phyloP scores from a whole-genome alignment of 768 basidiomycete species.

The Pulveroboletus frians region DNA sequence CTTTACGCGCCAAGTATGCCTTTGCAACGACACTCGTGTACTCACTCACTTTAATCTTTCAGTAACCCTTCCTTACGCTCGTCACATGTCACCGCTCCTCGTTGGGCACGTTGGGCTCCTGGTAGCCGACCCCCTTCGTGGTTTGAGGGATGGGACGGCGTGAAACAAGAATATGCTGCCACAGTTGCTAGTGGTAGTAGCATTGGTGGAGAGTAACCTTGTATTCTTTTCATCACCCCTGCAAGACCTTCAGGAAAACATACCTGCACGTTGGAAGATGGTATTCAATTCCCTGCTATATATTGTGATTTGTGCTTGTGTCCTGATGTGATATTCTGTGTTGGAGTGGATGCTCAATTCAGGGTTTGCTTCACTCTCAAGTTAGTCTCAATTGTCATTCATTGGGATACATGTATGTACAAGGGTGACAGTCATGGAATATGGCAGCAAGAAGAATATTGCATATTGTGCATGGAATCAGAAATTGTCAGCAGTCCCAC shows the following conservation, averaged over 20 bases:
- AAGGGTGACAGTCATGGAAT: neutral
- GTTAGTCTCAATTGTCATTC: neutral
- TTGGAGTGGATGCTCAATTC: neutral
- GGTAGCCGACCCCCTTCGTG: slow-evolving; percentile 34
- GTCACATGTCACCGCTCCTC: slow-evolving; percentile 9
- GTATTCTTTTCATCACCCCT: neutral
- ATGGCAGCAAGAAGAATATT: neutral
- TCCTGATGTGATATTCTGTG: neutral
- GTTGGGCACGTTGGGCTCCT: slow-evolving; percentile 24
- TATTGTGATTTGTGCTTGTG: neutral
- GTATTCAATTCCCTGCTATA: neutral
- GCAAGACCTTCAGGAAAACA: neutral
- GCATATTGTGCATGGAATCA: slow-evolving; percentile 19
- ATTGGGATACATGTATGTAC: neutral
- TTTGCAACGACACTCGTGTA: neutral
- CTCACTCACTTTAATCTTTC: slow-evolving; percentile 1
- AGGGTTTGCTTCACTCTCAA: neutral
- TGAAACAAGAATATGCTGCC: slow-evolving; percentile 41
- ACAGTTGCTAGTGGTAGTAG: slow-evolving; percentile 37
- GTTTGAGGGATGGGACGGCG: slow-evolving; percentile 38
- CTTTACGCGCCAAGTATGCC: slow-evolving; percentile 51
- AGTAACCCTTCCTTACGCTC: slow-evolving; percentile 27
- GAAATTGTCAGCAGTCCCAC: slow-evolving; percentile 58
- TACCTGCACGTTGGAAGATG: neutral
- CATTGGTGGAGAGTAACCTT: slow-evolving; percentile 21